These are phyloP conservation scores for Populus trichocarpa DNA, from an alignment of 441 rosid genomes.

Conservation along the genomic window DNA sequence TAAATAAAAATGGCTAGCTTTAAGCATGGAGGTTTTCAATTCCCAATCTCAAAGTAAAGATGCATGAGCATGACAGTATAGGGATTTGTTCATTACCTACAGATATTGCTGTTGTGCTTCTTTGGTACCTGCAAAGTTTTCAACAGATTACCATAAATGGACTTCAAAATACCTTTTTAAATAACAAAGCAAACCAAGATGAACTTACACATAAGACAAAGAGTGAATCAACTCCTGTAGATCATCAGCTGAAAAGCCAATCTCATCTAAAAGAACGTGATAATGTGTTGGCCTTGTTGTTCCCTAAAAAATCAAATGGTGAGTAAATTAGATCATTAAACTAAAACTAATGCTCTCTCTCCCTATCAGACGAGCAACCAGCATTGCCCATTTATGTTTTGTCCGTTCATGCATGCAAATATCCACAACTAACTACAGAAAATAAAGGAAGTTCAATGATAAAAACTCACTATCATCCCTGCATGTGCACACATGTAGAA, in stretches of 20 bases:
- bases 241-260: slow-evolving; percentile 75
- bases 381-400: not conserved
- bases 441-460: not conserved
- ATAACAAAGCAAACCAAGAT: not conserved
- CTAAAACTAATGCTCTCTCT: not conserved
- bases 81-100: slow-evolving; percentile 33
- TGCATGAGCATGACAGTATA: not conserved
- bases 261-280: slow-evolving; percentile 70
- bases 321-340: not conserved
- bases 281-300: slow-evolving; percentile 91
- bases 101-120: slow-evolving; percentile 54
- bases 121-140: slow-evolving; percentile 45
- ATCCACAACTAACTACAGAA: not conserved
- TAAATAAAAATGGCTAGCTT: not conserved
- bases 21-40: not conserved
- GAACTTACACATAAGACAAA: slow-evolving; percentile 54
- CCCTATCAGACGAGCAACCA: not conserved
- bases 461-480: slow-evolving; percentile 78
- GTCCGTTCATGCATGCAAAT: not conserved
- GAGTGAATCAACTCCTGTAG: slow-evolving; percentile 52
- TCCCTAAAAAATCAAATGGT: slow-evolving; percentile 41
- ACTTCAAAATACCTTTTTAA: not conserved
- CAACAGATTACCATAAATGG: not conserved
- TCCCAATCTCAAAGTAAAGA: not conserved
- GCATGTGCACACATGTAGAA: slow-evolving; percentile 88